Evolutionary conservation across 2,329 filamentous ascomycete genomes (phyloP).

Genomic region (Curvularia spicifera): DNA sequence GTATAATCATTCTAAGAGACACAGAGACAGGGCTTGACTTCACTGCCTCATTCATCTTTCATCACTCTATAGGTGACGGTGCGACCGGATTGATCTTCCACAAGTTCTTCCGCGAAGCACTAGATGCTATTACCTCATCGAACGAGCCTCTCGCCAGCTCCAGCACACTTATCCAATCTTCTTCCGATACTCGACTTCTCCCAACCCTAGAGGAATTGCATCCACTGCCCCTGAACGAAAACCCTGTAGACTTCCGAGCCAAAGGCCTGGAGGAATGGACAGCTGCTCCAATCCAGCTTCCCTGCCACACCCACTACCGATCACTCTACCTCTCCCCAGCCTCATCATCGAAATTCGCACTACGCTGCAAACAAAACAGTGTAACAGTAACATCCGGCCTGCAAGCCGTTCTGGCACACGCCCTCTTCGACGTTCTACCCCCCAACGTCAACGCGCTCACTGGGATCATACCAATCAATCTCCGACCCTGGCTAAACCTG

Average conservation of each 20-base stretch:
- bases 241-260: constrained; percentile 5
- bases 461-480: constrained; percentile 46
- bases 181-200: constrained; percentile 33
- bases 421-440: constrained; percentile 43
- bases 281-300: constrained; percentile 29
- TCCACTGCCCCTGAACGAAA: constrained; percentile 40
- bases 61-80: constrained; percentile 56
- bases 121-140: constrained; percentile 26
- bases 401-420: constrained; percentile 45
- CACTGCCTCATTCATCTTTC: constrained; percentile 53
- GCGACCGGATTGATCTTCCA: constrained; percentile 54
- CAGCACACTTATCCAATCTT: neutral
- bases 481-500: constrained; percentile 33
- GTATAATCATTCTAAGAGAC: constrained; percentile 46
- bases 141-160: constrained; percentile 17
- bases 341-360: constrained; percentile 34
- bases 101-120: constrained; percentile 45
- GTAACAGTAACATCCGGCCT: constrained; percentile 50
- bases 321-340: constrained; percentile 41
- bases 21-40: constrained; percentile 34
- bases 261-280: constrained; percentile 23
- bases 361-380: constrained; percentile 42
- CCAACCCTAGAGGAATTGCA: constrained; percentile 51
- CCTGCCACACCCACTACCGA: constrained; percentile 32
- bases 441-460: constrained; percentile 39